Evolutionary conservation across 768 basidiomycete species (phyloP), one percentile per base, ranked within the genome.

Genomic region (Leccinum variicolor): DNA sequence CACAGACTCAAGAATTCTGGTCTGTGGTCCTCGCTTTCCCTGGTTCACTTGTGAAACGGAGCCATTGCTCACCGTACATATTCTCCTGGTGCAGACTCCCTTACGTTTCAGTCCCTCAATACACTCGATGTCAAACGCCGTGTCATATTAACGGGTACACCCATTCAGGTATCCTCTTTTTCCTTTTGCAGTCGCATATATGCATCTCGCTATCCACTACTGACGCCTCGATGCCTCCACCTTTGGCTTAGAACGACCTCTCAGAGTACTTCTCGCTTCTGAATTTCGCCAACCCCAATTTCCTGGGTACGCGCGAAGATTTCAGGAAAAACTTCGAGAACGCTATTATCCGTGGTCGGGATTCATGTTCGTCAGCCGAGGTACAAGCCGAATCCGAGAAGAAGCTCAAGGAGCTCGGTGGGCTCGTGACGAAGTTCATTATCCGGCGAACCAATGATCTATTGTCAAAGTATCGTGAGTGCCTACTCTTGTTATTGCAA

Each of bases 301-400:
- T 88, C 71, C 79, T 95, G 36, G 94, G 94, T 17, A 81, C 89
- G 1, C 90, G 92, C 69, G 87, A 87, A 59, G 90, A 96, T 54
- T 98, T 98, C 74, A 82, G 92, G 59, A 96, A 94, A 78, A 97
- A 97, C 69, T 98, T 92, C 63, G 94, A 98, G 77, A 86, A 92
- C 59, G 83, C 80, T 41, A 98, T 98, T 59, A 87, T 96, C 57
- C 85, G 92, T 17, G 94, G 94, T 33, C 85, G 94, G 52, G 94
- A 98, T 66, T 84, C 94, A 5, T 84, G 90, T 64, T 94, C 94
- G 13, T 89, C 85, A 34, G 90, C 89, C 45, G 76, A 77, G 43
- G 82, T 84, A 54, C 92, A 93, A 68, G 86, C 83, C n/a, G 77
- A 85, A 59, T 85, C 90, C 58, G 92, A 96, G 75, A 85, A 84